Conservation (phyloP, 805 yeast species). For the Wilhelminamyces savonicus region DNA sequence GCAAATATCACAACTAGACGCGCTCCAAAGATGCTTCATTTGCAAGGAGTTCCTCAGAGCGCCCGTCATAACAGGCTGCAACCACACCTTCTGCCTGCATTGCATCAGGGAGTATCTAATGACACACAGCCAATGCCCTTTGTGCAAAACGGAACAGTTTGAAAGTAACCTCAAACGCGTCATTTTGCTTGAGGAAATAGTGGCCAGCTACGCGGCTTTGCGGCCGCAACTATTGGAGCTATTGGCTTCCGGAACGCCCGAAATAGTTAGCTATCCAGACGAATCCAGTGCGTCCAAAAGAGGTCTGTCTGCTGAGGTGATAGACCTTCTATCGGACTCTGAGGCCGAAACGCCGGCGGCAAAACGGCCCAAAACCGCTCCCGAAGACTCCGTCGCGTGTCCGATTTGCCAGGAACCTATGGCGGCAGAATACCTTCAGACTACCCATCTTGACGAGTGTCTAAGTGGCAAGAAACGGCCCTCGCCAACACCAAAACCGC, state of each 20-base stretch:
- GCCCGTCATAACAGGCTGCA: conserved; percentile 80
- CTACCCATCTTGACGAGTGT: conserved; percentile 59
- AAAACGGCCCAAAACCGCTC: conserved; percentile 8
- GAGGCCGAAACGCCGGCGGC: conserved; percentile 4
- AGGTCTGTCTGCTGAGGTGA: conserved; percentile 13
- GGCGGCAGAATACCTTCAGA: conserved; percentile 51
- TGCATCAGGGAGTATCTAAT: conserved; percentile 73
- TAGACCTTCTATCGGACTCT: conserved; percentile 8
- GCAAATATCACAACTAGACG: conserved; percentile 53
- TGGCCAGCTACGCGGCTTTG: conserved; percentile 42
- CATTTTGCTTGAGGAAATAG: conserved; percentile 65
- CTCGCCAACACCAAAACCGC: background rate
- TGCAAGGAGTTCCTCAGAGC: conserved; percentile 78
- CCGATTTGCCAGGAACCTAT: conserved; percentile 59
- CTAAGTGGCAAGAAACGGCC: conserved; percentile 26
- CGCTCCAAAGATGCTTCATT: conserved; percentile 73
- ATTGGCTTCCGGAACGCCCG: conserved; percentile 8
- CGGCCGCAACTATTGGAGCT: conserved; percentile 33
- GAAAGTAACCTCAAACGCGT: conserved; percentile 67
- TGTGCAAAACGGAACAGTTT: conserved; percentile 65
- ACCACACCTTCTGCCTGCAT: conserved; percentile 83
- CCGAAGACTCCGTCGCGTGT: conserved; percentile 43
- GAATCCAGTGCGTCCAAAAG: conserved; percentile 1
- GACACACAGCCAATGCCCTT: conserved; percentile 62
- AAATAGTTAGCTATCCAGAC: no score